A percentile compares a stretch with the other conserved stretches of the same genome.
These are phyloP conservation scores for Lepidopterella palustris DNA, from an alignment of 495 filamentous ascomycete genomes.

Conservation along the genomic window DNA sequence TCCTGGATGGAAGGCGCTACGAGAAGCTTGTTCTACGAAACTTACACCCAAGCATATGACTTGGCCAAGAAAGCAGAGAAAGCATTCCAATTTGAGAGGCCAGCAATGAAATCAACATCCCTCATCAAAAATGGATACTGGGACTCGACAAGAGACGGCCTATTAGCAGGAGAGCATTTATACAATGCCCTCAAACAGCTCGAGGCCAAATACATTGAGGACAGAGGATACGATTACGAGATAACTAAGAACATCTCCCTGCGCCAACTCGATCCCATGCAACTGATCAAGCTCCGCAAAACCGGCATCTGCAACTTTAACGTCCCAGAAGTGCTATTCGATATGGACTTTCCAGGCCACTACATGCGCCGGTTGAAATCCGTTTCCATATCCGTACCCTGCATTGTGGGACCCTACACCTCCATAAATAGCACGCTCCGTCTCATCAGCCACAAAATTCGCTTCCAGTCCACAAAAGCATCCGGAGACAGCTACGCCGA, in stretches of 20 bases:
- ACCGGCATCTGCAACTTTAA: constrained; percentile 13
- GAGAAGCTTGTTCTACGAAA: background rate
- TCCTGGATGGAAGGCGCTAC: background rate
- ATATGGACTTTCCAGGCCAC: constrained; percentile 29
- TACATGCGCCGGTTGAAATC: constrained; percentile 32
- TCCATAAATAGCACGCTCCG: constrained; percentile 5
- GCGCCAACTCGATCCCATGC: background rate
- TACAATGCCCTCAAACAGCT: background rate
- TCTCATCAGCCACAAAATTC: background rate
- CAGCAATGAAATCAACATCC: background rate
- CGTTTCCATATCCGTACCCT: constrained; percentile 28
- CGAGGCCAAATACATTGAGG: constrained; percentile 18
- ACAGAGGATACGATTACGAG: constrained; percentile 33
- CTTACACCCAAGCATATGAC: constrained; percentile 1
- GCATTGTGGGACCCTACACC: constrained; percentile 23
- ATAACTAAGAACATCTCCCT: constrained; percentile 31
- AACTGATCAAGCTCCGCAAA: background rate
- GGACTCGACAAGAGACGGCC: constrained; percentile 30
- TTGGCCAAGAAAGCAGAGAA: background rate
- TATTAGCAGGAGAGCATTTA: constrained; percentile 29
- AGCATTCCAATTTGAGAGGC: constrained; percentile 2
- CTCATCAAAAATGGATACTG: constrained; percentile 23
- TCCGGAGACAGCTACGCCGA: background rate
- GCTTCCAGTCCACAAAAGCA: background rate
- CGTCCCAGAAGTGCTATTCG: constrained; percentile 9